Evolutionary conservation across 208 protist genomes (phyloP), one percentile per base, ranked within the genome.

Genomic region (Baffinella frigidus): DNA sequence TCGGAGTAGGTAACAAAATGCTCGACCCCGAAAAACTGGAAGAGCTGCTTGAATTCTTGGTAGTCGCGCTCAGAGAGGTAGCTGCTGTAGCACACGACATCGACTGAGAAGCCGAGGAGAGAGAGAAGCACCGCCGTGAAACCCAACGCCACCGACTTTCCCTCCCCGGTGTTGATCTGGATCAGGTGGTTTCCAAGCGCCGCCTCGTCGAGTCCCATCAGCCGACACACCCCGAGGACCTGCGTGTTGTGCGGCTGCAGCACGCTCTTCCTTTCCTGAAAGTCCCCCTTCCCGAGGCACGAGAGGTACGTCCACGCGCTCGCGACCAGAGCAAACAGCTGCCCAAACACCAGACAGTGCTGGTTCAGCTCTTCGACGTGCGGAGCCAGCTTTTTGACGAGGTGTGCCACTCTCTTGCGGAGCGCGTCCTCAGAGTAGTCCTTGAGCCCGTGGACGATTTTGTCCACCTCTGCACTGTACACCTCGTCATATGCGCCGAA

Each of bases 171-270:
- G 9, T 27, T 10, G 61, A 90, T 90, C 64, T 90, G 83, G 20
- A 90, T 90, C 33, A 90, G 56, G 11, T 90, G 83, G 83, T n/a
- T 64, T 27, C 24, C 7, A 64, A 64, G 17, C 24, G 24, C 56
- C 51, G 4, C 50, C 38, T 44, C 33, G 72, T 90, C 83, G 0
- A 90, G 24, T 4, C 51, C 83, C 83, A 90, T 17, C 51, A 90
- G 51, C 11, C 83, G 83, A 2, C 67, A 35, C 7, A 90, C 72
- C 2, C 83, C 45, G 44, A 73, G n/a, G 20, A 90, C 3, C 83
- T 90, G 83, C 38, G 61, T 90, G 56, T 24, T 90, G 83, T 87
- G 77, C 77, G 77, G 77, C 77, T 87, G 77, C 43, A 38, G 5
- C 43, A 87, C 77, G 20, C 35, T 71, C 2, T 9, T 1, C 77